Conservation (phyloP, 176 grass and related monocot species). For the Bolboschoenus planiculmis region DNA sequence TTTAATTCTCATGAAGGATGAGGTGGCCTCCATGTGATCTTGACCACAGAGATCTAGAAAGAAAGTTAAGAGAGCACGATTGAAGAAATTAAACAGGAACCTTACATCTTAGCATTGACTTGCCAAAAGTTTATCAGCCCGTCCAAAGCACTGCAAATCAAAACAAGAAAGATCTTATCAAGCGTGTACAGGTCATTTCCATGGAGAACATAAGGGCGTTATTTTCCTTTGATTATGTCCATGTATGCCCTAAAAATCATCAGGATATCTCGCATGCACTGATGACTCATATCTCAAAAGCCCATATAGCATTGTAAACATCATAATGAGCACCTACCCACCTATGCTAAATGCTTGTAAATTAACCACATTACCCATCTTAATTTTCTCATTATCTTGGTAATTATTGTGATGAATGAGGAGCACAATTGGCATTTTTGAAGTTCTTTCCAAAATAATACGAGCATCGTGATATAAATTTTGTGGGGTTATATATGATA, state of each 20-base stretch:
- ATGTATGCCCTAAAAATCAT: neutral
- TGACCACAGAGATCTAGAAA: neutral
- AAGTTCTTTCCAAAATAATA: neutral
- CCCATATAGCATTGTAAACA: neutral
- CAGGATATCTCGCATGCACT: neutral
- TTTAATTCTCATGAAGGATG: neutral
- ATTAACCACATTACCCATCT: neutral
- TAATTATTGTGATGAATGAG: neutral
- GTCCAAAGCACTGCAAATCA: slow-evolving; percentile 73
- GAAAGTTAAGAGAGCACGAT: neutral
- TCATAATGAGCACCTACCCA: neutral
- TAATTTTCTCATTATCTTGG: neutral
- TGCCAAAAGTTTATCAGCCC: slow-evolving; percentile 79
- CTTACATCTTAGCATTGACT: slow-evolving; percentile 70
- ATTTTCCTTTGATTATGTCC: neutral
- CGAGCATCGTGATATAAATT: neutral
- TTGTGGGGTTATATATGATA: neutral
- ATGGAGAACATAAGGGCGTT: neutral
- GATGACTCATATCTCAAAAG: neutral
- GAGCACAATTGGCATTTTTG: neutral
- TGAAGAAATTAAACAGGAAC: slow-evolving; percentile 15
- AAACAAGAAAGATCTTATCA: slow-evolving; percentile 6
- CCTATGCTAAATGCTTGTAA: neutral
- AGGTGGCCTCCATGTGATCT: neutral
- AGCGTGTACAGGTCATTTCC: neutral